Evolutionary conservation across 306 rosid genomes (phyloP).

Genomic region (Comarum palustre): DNA sequence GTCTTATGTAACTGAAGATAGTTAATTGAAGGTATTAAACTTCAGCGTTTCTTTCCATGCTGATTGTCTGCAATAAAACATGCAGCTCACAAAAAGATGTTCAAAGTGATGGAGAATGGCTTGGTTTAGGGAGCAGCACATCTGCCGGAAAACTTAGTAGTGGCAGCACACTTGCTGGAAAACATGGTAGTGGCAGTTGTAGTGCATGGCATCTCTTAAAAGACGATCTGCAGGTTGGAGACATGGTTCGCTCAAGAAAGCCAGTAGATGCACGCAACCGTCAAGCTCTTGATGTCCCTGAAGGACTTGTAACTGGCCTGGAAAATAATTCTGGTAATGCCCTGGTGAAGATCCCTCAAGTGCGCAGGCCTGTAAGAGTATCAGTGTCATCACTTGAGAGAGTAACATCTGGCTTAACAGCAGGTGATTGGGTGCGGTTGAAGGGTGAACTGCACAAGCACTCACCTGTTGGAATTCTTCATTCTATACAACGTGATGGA

Average conservation of each 20-base stretch:
- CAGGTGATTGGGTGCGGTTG: conserved; percentile 68
- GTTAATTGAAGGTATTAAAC: not conserved
- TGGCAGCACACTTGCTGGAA: too few species aligned
- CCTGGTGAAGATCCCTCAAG: conserved; percentile 56
- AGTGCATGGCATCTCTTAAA: conserved; percentile 62
- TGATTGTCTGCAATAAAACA: conserved; percentile 14
- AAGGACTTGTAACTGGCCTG: conserved; percentile 58
- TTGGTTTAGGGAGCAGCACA: conserved; percentile 40
- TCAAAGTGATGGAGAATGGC: conserved; percentile 57
- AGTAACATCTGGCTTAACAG: conserved; percentile 54
- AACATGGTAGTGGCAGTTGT: conserved; percentile 34
- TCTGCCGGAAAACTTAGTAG: conserved; percentile 35
- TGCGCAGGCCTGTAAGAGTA: conserved; percentile 58
- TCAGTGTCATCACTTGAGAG: conserved; percentile 54
- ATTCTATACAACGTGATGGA: conserved; percentile 55
- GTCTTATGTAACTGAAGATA: too few species aligned
- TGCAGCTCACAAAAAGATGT: conserved; percentile 56
- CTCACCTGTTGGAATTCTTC: conserved; percentile 67
- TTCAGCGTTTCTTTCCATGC: not conserved
- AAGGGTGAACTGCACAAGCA: conserved; percentile 42
- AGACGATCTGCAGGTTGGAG: conserved; percentile 67
- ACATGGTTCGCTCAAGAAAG: conserved; percentile 66
- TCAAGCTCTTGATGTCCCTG: conserved; percentile 60
- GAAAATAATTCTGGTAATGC: conserved; percentile 48
- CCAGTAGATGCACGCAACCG: conserved; percentile 44